phyloP scores from a whole-genome alignment of 768 basidiomycete species.

The Pleurotus cornucopiae region DNA sequence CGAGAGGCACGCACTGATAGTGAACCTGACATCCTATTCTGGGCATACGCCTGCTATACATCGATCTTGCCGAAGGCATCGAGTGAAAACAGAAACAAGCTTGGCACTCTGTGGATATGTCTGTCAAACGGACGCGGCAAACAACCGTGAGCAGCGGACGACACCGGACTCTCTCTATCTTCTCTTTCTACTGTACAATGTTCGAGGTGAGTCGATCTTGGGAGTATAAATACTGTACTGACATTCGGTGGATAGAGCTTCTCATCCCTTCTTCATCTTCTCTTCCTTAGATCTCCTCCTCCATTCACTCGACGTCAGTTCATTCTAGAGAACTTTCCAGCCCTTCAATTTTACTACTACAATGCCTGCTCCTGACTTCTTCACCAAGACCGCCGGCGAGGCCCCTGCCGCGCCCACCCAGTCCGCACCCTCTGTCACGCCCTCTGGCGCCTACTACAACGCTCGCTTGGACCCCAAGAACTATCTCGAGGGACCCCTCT shows the following conservation, averaged over 20 bases:
- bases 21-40: too few species aligned
- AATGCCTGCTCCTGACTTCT: slow-evolving; percentile 7
- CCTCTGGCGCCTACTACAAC: slow-evolving; percentile 49
- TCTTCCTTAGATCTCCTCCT: neutral
- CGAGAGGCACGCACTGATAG: too few species aligned
- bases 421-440: slow-evolving; percentile 1
- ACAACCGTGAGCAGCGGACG: too few species aligned
- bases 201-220: neutral
- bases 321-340: neutral
- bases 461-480: slow-evolving; percentile 65
- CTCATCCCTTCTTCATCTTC: slow-evolving; percentile 1
- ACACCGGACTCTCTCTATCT: too few species aligned
- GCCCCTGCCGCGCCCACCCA: slow-evolving; percentile 1
- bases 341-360: neutral
- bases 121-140: too few species aligned
- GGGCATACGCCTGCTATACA: too few species aligned
- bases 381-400: slow-evolving; percentile 3
- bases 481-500: slow-evolving; percentile 65
- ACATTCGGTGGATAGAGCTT: neutral
- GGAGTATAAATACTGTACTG: neutral
- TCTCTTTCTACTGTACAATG: too few species aligned
- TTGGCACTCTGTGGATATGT: too few species aligned
- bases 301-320: slow-evolving; percentile 4
- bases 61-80: too few species aligned
- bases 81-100: too few species aligned